Conservation (phyloP, 2,329 filamentous ascomycete genomes). For the Ophiostoma tasmaniense region DNA sequence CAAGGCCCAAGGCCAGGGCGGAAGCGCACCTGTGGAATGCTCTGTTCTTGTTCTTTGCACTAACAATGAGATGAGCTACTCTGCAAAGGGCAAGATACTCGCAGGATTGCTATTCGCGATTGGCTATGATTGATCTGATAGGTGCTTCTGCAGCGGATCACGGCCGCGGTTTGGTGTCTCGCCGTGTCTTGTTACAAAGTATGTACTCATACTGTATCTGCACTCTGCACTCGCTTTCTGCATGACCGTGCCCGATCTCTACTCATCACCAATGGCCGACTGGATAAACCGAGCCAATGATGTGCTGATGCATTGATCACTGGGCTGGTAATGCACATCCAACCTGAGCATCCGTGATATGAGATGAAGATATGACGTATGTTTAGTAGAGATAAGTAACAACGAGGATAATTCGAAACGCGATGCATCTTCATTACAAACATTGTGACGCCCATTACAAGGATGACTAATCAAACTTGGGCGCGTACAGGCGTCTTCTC, state of each 20-base stretch:
- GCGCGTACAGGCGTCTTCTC: too few relatives aligned
- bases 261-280: background rate
- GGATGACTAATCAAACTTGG: background rate
- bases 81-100: too few relatives aligned
- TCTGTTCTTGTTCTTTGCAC: background rate
- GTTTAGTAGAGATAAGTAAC: too few relatives aligned
- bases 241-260: background rate
- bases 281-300: background rate
- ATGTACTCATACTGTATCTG: background rate
- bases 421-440: too few relatives aligned
- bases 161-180: background rate
- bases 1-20: background rate
- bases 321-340: too few relatives aligned
- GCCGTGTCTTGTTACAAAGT: background rate
- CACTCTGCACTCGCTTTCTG: too few relatives aligned
- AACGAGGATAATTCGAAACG: too few relatives aligned
- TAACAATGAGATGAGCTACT: too few relatives aligned
- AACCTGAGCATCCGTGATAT: too few relatives aligned
- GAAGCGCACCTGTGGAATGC: background rate
- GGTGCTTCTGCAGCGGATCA: background rate
- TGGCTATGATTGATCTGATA: background rate
- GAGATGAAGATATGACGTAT: too few relatives aligned
- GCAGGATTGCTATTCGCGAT: too few relatives aligned
- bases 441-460: background rate
- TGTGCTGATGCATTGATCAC: background rate